Conservation (phyloP, 163 green algal genomes). For the Scenedesmus sp. region DNA sequence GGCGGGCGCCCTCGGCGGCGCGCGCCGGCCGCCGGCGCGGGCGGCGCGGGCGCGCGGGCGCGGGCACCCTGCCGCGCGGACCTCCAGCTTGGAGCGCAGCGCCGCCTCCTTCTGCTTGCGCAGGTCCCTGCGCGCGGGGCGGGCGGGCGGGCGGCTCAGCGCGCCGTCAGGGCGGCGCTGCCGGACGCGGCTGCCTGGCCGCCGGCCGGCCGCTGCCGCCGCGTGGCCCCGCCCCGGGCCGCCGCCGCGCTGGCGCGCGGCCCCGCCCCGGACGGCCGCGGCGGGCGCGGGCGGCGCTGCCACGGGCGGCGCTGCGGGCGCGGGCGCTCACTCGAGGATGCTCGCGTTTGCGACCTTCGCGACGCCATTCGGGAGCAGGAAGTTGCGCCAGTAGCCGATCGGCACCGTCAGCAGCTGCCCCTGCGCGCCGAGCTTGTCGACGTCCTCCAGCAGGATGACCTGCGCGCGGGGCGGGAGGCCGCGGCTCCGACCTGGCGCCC, state of each 20-base stretch:
- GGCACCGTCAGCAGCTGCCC: slow-evolving; percentile 87
- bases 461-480: slow-evolving; percentile 24
- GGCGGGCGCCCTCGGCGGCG: background rate
- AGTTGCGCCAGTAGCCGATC: slow-evolving; percentile 93
- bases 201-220: too few species aligned
- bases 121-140: slow-evolving; percentile 71
- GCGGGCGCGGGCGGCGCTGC: too few species aligned
- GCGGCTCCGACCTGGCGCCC: background rate
- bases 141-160: too few species aligned
- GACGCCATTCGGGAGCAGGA: slow-evolving; percentile 76
- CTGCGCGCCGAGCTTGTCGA: slow-evolving; percentile 55
- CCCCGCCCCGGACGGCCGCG: too few species aligned
- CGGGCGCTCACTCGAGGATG: slow-evolving; percentile 76
- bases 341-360: slow-evolving; percentile 75
- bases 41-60: too few species aligned
- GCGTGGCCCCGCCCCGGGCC: too few species aligned
- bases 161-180: too few species aligned
- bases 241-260: too few species aligned
- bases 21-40: background rate
- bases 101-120: slow-evolving; percentile 64
- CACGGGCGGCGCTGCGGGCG: too few species aligned
- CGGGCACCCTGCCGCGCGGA: background rate
- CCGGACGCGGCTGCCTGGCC: too few species aligned
- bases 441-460: slow-evolving; percentile 59
- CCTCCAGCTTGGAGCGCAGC: slow-evolving; percentile 54